phyloP scores from a whole-genome alignment of 495 filamentous ascomycete genomes.

The Pyrenula massariospora region DNA sequence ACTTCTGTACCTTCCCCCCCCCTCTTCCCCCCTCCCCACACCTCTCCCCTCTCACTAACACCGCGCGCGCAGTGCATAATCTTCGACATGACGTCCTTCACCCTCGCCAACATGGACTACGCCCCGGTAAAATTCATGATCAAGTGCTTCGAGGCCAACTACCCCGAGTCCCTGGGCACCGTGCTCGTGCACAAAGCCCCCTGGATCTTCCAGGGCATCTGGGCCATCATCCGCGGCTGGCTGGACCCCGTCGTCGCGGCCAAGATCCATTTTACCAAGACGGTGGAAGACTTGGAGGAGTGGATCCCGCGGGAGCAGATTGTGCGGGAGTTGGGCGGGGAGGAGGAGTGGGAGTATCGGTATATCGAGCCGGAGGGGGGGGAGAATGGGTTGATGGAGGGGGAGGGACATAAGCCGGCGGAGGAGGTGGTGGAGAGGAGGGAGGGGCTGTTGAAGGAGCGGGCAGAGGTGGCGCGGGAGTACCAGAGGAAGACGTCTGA shows the following conservation, averaged over 20 bases:
- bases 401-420: conserved; percentile 47
- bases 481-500: conserved; percentile 54
- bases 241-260: conserved; percentile 90
- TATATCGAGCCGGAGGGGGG: conserved; percentile 64
- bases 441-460: conserved; percentile 42
- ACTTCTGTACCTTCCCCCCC: conserved; percentile 62
- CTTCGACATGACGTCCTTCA: conserved; percentile 93
- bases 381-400: conserved; percentile 64
- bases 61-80: conserved; percentile 63
- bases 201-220: conserved; percentile 81
- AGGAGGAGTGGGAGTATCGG: conserved; percentile 67
- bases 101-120: conserved; percentile 95
- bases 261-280: conserved; percentile 93
- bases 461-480: conserved; percentile 43
- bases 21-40: neutral
- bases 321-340: conserved; percentile 67
- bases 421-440: conserved; percentile 50
- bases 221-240: conserved; percentile 91
- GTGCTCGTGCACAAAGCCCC: conserved; percentile 96
- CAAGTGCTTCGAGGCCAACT: conserved; percentile 98
- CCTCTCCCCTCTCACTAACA: neutral
- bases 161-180: conserved; percentile 81
- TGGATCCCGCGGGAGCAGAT: conserved; percentile 66
- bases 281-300: conserved; percentile 59
- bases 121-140: conserved; percentile 97